Base-by-base conservation (phyloP, 139 green algal genomes). In the Micractinium conductrix region DNA sequence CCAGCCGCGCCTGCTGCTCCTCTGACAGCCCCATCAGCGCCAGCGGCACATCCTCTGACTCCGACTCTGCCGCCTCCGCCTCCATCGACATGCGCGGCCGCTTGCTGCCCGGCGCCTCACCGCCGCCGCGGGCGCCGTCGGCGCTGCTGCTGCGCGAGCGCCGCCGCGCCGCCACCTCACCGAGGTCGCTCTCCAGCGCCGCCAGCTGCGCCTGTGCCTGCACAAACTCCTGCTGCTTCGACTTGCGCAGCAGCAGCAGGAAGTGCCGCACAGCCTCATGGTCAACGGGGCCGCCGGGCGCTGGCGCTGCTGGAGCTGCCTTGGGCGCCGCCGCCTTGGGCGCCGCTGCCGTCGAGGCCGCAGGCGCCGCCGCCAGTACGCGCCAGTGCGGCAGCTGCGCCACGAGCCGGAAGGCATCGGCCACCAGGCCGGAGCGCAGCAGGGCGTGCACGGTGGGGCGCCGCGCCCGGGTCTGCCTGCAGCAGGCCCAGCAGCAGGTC, bases 231-330 rank as follows among this genome's bases (percentile, higher is more conserved):
- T 42, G 30, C 68, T 85, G 60, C 74, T 86, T 90, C 14, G 82
- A 44, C n/a, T 65, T 62, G 33, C 79, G 84, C 84, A 90, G 86
- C 12, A 88, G 82, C 28, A 44, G 45, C 63, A 93, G 85, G 68
- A 94, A 93, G 60, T 91, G 85, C 21, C 83, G 60, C 73, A 92
- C 78, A 2, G 63, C 73, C 12, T 90, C 79, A 4, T 38, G 28
- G 48, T 91, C n/a, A 17, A n/a, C 63, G 76, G 72, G 42, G 28
- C 22, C 24, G 28, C 50, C 35, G 43, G 69, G 5, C 8, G 37
- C 74, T 38, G 84, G 28, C 33, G 44, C 33, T 80, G 75, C 63
- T 14, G 44, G n/a, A 35, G 69, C 48, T 6, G 71, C 22, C 24
- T 28, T 24, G 2, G 33, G 42, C 4, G 30, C 4, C 4, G 48